Evolutionary conservation across 805 yeast species (phyloP).

Genomic region (Candida germanica): DNA sequence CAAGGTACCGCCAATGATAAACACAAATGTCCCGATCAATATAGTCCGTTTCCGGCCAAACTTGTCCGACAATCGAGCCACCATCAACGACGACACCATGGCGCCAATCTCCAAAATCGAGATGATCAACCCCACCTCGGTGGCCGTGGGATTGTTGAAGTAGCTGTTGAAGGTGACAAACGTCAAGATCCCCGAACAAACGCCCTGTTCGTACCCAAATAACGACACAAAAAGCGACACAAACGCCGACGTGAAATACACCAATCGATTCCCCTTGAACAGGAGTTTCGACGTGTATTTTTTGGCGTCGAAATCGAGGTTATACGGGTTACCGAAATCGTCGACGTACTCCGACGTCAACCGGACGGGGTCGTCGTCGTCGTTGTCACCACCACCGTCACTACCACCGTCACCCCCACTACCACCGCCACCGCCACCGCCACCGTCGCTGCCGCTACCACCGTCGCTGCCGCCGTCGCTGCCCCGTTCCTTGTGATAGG

Average conservation of each 20-base stretch:
- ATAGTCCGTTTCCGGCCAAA: slow-evolving; percentile 80
- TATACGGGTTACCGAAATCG: slow-evolving; percentile 33
- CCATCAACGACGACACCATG: slow-evolving; percentile 68
- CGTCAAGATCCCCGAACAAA: slow-evolving; percentile 82
- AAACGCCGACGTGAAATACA: slow-evolving; percentile 44
- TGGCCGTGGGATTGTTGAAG: slow-evolving; percentile 70
- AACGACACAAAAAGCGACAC: slow-evolving; percentile 42
- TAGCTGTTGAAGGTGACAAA: slow-evolving; percentile 66
- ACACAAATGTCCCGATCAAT: slow-evolving; percentile 71
- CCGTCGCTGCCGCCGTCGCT: slow-evolving; percentile 1
- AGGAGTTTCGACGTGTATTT: slow-evolving; percentile 27
- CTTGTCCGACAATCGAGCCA: slow-evolving; percentile 73
- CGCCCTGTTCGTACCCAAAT: slow-evolving; percentile 61
- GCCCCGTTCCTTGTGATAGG: slow-evolving; percentile 8
- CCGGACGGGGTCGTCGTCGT: slow-evolving; percentile 15
- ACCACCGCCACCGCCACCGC: slow-evolving; percentile 6
- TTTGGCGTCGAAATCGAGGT: slow-evolving; percentile 35
- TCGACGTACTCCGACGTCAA: slow-evolving; percentile 20
- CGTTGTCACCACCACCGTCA: slow-evolving; percentile 11
- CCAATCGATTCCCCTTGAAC: slow-evolving; percentile 39
- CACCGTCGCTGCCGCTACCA: slow-evolving; percentile 10
- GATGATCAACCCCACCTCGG: slow-evolving; percentile 80
- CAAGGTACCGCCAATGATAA: slow-evolving; percentile 73
- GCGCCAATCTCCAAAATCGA: slow-evolving; percentile 91
- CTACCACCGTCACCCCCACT: no score